Conservation (phyloP, 495 filamentous ascomycete species). For the Diplogelasinospora grovesii region DNA sequence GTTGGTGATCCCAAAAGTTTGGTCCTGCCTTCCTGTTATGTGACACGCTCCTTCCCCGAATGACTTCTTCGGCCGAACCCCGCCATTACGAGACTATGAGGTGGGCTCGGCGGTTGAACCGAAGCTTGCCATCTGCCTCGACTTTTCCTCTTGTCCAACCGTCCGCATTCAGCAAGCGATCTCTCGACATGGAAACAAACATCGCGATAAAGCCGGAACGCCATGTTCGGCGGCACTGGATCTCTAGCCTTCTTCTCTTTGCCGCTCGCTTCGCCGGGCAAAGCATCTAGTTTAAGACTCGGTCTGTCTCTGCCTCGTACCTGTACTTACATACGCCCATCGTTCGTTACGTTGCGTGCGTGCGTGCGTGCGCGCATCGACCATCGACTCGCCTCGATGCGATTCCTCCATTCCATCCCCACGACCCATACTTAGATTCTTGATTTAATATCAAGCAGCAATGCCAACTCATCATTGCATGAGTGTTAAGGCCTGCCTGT, state of each 20-base stretch:
- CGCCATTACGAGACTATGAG: too few species aligned
- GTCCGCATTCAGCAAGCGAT: too few species aligned
- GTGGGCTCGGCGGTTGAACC: too few species aligned
- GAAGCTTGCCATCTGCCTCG: too few species aligned
- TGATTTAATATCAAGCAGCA: constrained; percentile 61
- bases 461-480: constrained; percentile 91
- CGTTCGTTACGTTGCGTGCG: neutral
- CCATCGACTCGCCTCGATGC: neutral
- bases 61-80: too few species aligned
- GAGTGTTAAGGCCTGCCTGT: constrained; percentile 51
- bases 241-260: neutral
- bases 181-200: neutral
- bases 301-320: neutral
- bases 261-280: constrained; percentile 1
- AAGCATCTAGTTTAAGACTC: neutral
- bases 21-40: too few species aligned
- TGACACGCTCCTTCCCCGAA: too few species aligned
- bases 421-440: constrained; percentile 28
- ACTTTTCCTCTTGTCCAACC: too few species aligned
- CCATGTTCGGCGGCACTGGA: neutral
- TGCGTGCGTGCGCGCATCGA: constrained; percentile 1
- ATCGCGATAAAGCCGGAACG: neutral
- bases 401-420: neutral
- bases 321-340: neutral
- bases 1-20: too few species aligned